Conservation (phyloP, 768 basidiomycete species). For the Heimioporus sp. region DNA sequence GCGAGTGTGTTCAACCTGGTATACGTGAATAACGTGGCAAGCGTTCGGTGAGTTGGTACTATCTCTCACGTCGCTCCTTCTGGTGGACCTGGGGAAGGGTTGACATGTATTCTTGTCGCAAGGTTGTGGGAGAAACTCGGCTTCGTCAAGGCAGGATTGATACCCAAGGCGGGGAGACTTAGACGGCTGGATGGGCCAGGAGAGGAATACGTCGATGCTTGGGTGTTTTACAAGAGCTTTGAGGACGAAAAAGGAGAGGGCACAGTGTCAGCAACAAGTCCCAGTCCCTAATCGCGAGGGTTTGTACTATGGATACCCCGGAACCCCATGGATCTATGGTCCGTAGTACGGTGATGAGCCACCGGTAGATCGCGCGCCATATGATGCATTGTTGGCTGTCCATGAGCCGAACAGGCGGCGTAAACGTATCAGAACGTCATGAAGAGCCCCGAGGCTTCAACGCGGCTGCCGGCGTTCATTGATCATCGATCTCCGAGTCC, state of each 20-base stretch:
- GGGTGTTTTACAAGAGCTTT: conserved; percentile 82
- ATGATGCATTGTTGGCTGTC: not conserved
- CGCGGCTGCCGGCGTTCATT: not conserved
- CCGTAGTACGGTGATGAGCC: not conserved
- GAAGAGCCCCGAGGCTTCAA: not conserved
- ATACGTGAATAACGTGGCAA: conserved; percentile 80
- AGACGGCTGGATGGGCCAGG: conserved; percentile 61
- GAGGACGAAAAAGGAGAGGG: conserved; percentile 27
- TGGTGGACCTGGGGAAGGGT: not conserved
- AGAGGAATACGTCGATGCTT: conserved; percentile 89
- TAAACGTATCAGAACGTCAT: not conserved
- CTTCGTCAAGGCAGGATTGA: conserved; percentile 76
- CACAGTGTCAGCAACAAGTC: too few relatives aligned
- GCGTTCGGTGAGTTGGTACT: conserved; percentile 48
- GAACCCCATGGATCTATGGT: not conserved
- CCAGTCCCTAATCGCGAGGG: too few relatives aligned
- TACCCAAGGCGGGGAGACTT: conserved; percentile 75
- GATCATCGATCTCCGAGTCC: too few relatives aligned
- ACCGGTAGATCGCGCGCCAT: too few relatives aligned
- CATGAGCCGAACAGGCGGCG: not conserved
- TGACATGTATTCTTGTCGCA: not conserved
- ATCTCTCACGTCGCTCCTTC: not conserved
- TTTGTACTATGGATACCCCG: too few relatives aligned
- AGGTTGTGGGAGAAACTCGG: conserved; percentile 84
- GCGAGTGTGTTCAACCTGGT: conserved; percentile 91